Percentiles rank a stretch among this genome's conserved stretches.
Evolutionary conservation across 2,329 filamentous ascomycete genomes (phyloP).

Genomic region (Venturia asperata): DNA sequence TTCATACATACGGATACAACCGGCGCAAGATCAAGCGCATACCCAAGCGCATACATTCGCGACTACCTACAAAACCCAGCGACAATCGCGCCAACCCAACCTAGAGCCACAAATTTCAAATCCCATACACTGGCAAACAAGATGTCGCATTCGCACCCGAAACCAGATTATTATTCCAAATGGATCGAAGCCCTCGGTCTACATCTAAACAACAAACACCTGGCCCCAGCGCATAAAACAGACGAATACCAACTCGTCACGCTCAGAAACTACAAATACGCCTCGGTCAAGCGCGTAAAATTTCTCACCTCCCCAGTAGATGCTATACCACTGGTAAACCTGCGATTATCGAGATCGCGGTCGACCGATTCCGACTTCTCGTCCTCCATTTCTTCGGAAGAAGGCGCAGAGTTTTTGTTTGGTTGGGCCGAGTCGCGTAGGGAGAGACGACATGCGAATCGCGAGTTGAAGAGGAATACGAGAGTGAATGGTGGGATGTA

Average conservation of each 20-base stretch:
- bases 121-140: background rate
- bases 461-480: slow-evolving; percentile 9
- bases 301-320: background rate
- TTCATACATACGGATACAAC: background rate
- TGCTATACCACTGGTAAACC: too few species aligned
- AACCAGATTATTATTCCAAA: background rate
- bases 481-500: background rate
- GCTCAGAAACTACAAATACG: background rate
- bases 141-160: background rate
- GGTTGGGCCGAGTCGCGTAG: background rate
- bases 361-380: background rate
- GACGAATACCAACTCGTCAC: background rate
- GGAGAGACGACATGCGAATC: background rate
- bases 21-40: background rate
- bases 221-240: too few species aligned
- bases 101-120: background rate
- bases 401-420: background rate
- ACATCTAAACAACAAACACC: too few species aligned
- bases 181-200: background rate
- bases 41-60: background rate
- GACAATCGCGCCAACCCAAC: background rate
- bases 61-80: background rate
- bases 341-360: too few species aligned
- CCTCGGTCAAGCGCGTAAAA: background rate
- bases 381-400: background rate